phyloP scores from a whole-genome alignment of 345 rosid species.

The Punica granatum region DNA sequence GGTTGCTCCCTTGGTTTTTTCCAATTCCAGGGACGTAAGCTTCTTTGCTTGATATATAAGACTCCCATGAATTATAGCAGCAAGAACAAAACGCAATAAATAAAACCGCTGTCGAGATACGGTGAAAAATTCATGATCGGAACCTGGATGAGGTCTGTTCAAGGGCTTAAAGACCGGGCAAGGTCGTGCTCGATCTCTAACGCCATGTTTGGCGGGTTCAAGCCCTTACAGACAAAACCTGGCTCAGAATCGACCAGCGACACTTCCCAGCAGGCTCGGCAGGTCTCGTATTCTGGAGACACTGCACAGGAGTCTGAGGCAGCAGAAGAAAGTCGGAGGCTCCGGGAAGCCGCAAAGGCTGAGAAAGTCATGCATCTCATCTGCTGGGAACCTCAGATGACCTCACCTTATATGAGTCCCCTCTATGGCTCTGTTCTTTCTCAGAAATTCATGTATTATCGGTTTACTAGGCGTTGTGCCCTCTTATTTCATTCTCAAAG shows the following conservation, averaged over 20 bases:
- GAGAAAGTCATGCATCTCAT: slow-evolving; percentile 18
- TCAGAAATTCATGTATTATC: too few relatives aligned
- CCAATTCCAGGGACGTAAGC: too few relatives aligned
- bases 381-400: slow-evolving; percentile 21
- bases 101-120: too few relatives aligned
- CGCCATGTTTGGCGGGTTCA: slow-evolving; percentile 5
- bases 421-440: background rate
- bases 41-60: too few relatives aligned
- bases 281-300: background rate
- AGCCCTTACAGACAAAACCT: slow-evolving; percentile 4
- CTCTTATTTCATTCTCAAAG: background rate
- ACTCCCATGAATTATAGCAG: too few relatives aligned
- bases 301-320: background rate
- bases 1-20: too few relatives aligned
- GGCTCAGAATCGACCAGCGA: background rate
- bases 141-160: slow-evolving; percentile 1
- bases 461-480: too few relatives aligned
- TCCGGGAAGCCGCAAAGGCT: slow-evolving; percentile 14
- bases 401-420: slow-evolving; percentile 8
- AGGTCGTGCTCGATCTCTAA: background rate
- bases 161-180: background rate
- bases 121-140: slow-evolving; percentile 6
- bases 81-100: too few relatives aligned
- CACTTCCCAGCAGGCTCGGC: background rate
- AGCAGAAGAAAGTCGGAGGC: background rate